A percentile compares a stretch with the other conserved stretches of the same genome.
These are phyloP conservation scores for Pythium folliculosum DNA, from an alignment of 352 stramenopile genomes.

Conservation along the genomic window DNA sequence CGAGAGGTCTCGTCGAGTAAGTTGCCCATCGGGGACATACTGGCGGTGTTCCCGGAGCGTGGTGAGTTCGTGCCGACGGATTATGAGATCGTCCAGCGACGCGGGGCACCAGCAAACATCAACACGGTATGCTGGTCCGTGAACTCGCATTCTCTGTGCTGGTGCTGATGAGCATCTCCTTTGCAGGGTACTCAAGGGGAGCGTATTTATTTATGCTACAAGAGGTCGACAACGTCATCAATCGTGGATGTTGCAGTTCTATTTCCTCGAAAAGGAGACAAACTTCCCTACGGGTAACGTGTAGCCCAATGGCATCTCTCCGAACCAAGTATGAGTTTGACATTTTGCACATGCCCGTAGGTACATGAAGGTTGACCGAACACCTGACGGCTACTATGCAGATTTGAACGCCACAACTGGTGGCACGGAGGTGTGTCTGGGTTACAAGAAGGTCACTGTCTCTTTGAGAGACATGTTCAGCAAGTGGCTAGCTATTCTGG, in stretches of 20 bases:
- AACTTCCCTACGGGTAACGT: constrained; percentile 69
- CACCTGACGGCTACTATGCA: constrained; percentile 60
- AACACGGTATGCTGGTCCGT: constrained; percentile 55
- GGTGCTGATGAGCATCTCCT: neutral
- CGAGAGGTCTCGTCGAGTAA: constrained; percentile 51
- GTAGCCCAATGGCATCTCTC: neutral
- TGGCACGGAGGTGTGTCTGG: constrained; percentile 73
- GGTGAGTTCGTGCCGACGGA: constrained; percentile 75
- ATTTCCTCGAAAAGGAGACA: constrained; percentile 85
- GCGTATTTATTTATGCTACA: constrained; percentile 80
- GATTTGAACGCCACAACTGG: constrained; percentile 77
- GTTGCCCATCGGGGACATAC: constrained; percentile 74
- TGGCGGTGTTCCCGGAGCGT: constrained; percentile 74
- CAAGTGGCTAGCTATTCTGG: neutral
- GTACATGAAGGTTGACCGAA: constrained; percentile 78
- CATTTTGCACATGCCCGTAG: constrained; percentile 26
- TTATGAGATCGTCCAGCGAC: constrained; percentile 72
- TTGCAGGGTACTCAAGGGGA: constrained; percentile 79
- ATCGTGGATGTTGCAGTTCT: constrained; percentile 73
- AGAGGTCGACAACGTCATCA: constrained; percentile 56
- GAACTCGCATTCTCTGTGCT: neutral
- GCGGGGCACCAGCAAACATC: constrained; percentile 64
- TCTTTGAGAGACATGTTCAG: constrained; percentile 12
- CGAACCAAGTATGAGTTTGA: neutral
- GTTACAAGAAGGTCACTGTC: constrained; percentile 64